Percentiles rank a stretch among this genome's conserved stretches.
These are phyloP conservation scores for Solanum etuberosum DNA, from an alignment of 257 asterid species.

Conservation along the genomic window DNA sequence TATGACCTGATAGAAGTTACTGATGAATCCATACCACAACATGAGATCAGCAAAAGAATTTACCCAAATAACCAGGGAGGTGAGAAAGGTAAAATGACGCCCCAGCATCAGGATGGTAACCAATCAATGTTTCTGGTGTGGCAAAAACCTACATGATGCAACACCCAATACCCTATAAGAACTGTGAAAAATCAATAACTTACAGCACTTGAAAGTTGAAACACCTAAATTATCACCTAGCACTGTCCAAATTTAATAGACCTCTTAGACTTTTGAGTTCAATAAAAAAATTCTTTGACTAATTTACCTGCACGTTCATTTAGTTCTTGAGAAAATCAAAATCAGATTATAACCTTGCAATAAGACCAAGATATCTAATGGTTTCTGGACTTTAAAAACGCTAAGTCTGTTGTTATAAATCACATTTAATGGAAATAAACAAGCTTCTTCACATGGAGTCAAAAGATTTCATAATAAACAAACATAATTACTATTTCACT, in stretches of 20 bases:
- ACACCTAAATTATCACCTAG: neutral
- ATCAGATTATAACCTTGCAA: neutral
- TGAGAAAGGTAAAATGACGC: constrained; percentile 94
- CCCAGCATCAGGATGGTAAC: constrained; percentile 97
- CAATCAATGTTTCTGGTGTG: constrained; percentile 87
- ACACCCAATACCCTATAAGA: neutral
- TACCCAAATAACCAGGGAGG: constrained; percentile 90
- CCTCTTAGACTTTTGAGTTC: neutral
- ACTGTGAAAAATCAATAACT: neutral
- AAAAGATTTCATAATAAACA: neutral
- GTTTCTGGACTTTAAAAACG: neutral
- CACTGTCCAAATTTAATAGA: neutral
- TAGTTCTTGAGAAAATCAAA: neutral
- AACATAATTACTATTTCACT: neutral
- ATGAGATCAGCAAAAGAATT: neutral
- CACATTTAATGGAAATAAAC: neutral
- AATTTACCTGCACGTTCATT: neutral
- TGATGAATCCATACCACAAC: neutral
- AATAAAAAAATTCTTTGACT: neutral
- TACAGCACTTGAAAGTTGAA: neutral
- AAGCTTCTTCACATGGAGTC: neutral
- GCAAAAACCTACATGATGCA: constrained; percentile 60
- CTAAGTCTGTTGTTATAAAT: neutral
- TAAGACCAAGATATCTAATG: neutral
- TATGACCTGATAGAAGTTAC: neutral